Base-by-base conservation (phyloP, 2,329 filamentous ascomycete genomes). In the Colletotrichum sidae region DNA sequence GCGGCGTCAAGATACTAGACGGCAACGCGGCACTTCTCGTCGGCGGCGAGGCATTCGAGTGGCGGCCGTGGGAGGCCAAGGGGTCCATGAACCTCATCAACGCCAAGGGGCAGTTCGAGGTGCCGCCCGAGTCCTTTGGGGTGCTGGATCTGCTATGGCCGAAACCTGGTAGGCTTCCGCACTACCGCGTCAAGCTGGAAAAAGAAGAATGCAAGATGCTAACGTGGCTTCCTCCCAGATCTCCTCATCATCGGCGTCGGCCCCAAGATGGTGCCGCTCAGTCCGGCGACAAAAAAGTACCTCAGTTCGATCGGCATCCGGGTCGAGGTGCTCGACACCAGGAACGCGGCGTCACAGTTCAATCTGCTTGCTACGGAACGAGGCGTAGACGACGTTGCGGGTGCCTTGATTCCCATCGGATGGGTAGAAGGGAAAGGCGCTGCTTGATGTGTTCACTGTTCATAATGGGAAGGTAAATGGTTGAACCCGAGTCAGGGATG, bases 291-390 rank as follows among this genome's bases (percentile, higher is more conserved):
- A 47, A 89, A 91, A 70, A 84, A 84, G 64, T 84, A 89, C 70
- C 88, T 99, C 61, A 91, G 90, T 67, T 85, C 87, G 37, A 78
- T 98, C 46, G 96, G 96, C 0, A 92, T 98, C 70, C 85, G 93
- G 62, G 84, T 98, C 6, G 96, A 99, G 73, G 85, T 97, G 4
- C 86, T 95, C 73, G 96, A 98, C 79, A 98, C 96, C 38, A 85
- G 93, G 68, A 98, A 98, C 78, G 96, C 96, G 8, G 93, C 95
- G 1, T 91, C 94, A 39, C 94, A 97, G 76, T 99, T 96, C 78
- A 99, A 99, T 75, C 76, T 99, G 72, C 81, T 99, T 59, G 95
- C 94, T n/a, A 98, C 94, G 15, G 96, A 99, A 81, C 84, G 96
- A 55, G 95, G 96, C 1, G 89, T 96, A 6, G 85, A 88, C 17